Evolutionary conservation across 1,139 yeast species (phyloP).

Genomic region (Debaryomyces robertsiae): DNA sequence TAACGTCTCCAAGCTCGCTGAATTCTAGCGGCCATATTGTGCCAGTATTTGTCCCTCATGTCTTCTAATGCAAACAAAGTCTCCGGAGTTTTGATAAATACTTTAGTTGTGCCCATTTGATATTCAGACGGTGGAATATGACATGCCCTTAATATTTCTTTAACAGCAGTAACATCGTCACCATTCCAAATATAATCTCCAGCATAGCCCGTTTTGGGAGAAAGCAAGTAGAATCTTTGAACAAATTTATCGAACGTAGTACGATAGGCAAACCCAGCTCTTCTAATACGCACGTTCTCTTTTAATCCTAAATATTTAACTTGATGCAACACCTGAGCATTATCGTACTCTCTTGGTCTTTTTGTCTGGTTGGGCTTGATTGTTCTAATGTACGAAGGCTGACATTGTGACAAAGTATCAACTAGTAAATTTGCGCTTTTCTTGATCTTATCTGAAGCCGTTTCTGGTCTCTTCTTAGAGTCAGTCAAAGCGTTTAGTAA

Average conservation of each 20-base stretch:
- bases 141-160: constrained; percentile 76
- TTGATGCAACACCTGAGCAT: constrained; percentile 90
- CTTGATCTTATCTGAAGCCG: constrained; percentile 97
- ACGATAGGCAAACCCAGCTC: constrained; percentile 99
- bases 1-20: constrained; percentile 96
- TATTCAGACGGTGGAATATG: constrained; percentile 79
- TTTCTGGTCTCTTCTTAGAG: constrained; percentile 85
- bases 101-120: constrained; percentile 93
- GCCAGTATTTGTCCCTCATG: constrained; percentile 97
- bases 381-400: constrained; percentile 96
- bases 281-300: constrained; percentile 94
- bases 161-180: constrained; percentile 78
- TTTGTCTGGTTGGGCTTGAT: constrained; percentile 96
- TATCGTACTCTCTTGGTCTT: constrained; percentile 88
- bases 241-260: constrained; percentile 96
- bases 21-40: constrained; percentile 95
- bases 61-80: constrained; percentile 94
- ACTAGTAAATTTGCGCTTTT: constrained; percentile 88
- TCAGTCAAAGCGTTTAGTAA: constrained; percentile 61
- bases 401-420: constrained; percentile 83
- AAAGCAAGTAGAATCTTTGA: constrained; percentile 89
- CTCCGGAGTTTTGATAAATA: constrained; percentile 95
- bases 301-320: constrained; percentile 94
- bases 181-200: constrained; percentile 98
- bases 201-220: constrained; percentile 92